Evolutionary conservation across 2,329 filamentous ascomycete species (phyloP).

Genomic region (Helotiales sp.): DNA sequence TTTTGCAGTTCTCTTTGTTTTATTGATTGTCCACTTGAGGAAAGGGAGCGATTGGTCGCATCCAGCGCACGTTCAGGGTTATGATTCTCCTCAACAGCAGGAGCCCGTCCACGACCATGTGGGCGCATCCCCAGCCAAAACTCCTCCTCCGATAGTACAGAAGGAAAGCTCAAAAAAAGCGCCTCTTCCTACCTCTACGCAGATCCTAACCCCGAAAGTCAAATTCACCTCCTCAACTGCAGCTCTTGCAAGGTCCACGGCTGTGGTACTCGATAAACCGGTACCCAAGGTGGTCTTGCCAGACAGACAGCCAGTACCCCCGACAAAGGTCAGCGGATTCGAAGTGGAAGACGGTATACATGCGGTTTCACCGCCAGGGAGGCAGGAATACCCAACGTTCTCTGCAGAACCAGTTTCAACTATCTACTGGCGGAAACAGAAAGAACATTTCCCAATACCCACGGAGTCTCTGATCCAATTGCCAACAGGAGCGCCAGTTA

Average conservation of each 20-base stretch:
- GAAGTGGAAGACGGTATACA: constrained; percentile 35
- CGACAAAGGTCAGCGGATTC: constrained; percentile 26
- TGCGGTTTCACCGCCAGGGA: constrained; percentile 38
- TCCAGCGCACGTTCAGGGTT: constrained; percentile 15
- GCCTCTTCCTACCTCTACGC: not conserved
- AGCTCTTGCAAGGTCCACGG: constrained; percentile 2
- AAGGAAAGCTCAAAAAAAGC: constrained; percentile 3
- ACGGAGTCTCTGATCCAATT: constrained; percentile 73
- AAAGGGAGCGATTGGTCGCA: constrained; percentile 28
- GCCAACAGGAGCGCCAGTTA: constrained; percentile 71
- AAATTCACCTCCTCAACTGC: constrained; percentile 5
- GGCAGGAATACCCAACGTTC: constrained; percentile 33
- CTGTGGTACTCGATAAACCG: constrained; percentile 11
- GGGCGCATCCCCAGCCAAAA: constrained; percentile 1
- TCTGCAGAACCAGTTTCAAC: constrained; percentile 28
- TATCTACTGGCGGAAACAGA: constrained; percentile 75
- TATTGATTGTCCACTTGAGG: constrained; percentile 32
- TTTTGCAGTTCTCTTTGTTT: constrained; percentile 30
- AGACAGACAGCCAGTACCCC: constrained; percentile 33
- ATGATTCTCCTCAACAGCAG: constrained; percentile 17
- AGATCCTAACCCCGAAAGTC: not conserved
- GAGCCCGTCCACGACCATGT: constrained; percentile 10
- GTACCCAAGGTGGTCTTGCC: constrained; percentile 37
- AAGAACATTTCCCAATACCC: constrained; percentile 79
- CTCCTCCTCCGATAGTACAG: not conserved